Conservation (phyloP, 345 rosid species). For the Aquilaria sinensis region DNA sequence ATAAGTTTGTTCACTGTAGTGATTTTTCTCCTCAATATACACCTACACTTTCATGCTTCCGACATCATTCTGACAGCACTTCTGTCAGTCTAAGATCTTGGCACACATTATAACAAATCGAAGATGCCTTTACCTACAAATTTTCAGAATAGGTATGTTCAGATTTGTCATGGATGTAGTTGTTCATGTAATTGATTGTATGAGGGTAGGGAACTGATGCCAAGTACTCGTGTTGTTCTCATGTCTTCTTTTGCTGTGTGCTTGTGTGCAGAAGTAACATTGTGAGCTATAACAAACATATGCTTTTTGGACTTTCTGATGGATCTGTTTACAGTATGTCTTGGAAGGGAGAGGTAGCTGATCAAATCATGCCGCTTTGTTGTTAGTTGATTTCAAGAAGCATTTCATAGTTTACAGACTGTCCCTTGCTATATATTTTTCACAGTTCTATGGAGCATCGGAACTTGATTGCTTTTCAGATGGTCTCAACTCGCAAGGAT, state of each 20-base stretch:
- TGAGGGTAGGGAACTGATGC: no score
- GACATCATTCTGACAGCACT: no score
- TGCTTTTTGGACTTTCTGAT: conserved; percentile 84
- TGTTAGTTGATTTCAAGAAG: no score
- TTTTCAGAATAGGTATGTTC: no score
- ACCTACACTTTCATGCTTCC: no score
- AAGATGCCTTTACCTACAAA: no score
- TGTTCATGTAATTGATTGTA: no score
- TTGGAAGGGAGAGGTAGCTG: conserved; percentile 96
- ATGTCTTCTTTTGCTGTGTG: conserved; percentile 10
- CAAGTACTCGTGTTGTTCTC: conserved; percentile 7
- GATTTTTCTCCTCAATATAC: no score
- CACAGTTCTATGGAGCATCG: conserved; percentile 80
- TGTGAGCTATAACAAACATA: conserved; percentile 64
- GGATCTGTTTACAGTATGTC: conserved; percentile 81
- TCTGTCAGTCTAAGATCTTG: no score
- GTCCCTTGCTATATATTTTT: conserved; percentile 9
- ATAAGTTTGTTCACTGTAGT: no score
- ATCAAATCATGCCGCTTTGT: background rate
- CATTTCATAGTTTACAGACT: background rate
- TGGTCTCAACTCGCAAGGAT: conserved; percentile 20
- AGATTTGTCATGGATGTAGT: no score
- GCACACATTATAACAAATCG: no score
- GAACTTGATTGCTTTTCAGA: conserved; percentile 32
- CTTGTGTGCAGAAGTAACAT: conserved; percentile 67